Evolutionary conservation across 2,329 filamentous ascomycete species (phyloP).

Genomic region (Colletotrichum tamarilloi): DNA sequence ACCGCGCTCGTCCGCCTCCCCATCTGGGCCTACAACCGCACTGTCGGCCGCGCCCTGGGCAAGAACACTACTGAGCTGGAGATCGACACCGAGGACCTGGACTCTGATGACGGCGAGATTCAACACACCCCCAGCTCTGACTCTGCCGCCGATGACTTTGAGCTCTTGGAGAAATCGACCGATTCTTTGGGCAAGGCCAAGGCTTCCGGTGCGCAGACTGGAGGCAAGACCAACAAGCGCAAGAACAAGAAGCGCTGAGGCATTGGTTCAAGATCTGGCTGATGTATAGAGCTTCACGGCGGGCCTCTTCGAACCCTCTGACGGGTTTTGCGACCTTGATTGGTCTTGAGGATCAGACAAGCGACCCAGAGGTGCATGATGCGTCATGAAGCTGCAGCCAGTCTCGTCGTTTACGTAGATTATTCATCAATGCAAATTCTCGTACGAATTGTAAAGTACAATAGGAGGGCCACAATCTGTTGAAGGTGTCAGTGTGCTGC

Average conservation of each 20-base stretch:
- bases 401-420: slow-evolving; percentile 14
- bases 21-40: slow-evolving; percentile 73
- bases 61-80: slow-evolving; percentile 49
- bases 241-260: slow-evolving; percentile 65
- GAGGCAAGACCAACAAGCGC: slow-evolving; percentile 61
- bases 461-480: background rate
- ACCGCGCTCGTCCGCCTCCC: slow-evolving; percentile 87
- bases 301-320: background rate
- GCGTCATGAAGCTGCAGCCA: background rate
- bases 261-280: background rate
- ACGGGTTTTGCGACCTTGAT: background rate
- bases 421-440: slow-evolving; percentile 27
- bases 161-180: slow-evolving; percentile 71
- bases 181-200: slow-evolving; percentile 65
- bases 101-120: slow-evolving; percentile 61
- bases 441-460: background rate
- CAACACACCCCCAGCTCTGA: slow-evolving; percentile 67
- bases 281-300: background rate
- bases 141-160: slow-evolving; percentile 70
- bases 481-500: slow-evolving; percentile 7
- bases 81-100: slow-evolving; percentile 48
- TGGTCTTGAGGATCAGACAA: background rate
- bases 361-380: slow-evolving; percentile 4
- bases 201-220: slow-evolving; percentile 58
- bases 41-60: slow-evolving; percentile 61